Conservation (phyloP, 202 grass and related monocot genomes). For the Hordeum pubiflorum region DNA sequence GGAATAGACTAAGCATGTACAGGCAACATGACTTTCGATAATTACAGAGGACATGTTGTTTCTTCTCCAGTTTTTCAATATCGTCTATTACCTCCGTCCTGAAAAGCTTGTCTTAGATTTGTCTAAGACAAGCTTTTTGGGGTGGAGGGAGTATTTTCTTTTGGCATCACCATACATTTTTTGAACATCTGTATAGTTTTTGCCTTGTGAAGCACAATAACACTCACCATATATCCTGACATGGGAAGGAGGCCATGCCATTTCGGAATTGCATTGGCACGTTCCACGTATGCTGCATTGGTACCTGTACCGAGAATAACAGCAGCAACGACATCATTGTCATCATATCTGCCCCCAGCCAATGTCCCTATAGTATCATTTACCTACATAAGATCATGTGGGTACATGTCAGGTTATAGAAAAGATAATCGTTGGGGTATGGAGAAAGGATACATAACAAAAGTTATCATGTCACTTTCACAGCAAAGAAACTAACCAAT, state of each 20-base stretch:
- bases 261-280: conserved; percentile 65
- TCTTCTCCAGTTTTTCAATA: not conserved
- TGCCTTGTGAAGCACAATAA: not conserved
- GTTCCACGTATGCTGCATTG: conserved; percentile 85
- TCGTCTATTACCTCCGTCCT: not conserved
- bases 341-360: conserved; percentile 67
- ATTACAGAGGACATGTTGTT: not conserved
- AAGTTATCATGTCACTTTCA: not conserved
- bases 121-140: too few relatives aligned
- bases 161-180: conserved; percentile 1
- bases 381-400: conserved; percentile 31
- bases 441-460: not conserved
- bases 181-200: not conserved
- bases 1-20: not conserved
- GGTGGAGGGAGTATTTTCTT: not conserved
- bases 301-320: conserved; percentile 80
- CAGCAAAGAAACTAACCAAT: conserved; percentile 45
- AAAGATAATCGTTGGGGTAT: not conserved
- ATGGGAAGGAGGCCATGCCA: conserved; percentile 49
- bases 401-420: not conserved
- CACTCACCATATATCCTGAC: conserved; percentile 64
- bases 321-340: conserved; percentile 57
- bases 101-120: too few relatives aligned
- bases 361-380: conserved; percentile 85
- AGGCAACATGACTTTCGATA: not conserved